Conservation (phyloP, 2,329 filamentous ascomycete genomes). For the Claviceps monticola region DNA sequence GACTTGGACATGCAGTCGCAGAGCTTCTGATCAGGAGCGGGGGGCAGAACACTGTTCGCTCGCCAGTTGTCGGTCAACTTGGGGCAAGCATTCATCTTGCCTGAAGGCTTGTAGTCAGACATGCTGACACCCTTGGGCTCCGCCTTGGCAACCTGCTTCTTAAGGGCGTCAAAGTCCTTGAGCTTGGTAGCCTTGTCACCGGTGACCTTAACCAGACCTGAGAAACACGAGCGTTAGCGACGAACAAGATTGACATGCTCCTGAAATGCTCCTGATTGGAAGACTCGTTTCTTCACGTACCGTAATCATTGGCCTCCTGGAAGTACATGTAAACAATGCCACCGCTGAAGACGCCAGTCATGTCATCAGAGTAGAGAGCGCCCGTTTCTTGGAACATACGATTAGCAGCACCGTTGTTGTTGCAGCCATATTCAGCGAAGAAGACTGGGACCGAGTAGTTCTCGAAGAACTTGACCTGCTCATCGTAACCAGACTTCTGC, state of each 20-base stretch:
- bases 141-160: constrained; percentile 53
- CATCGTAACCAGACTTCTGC: constrained; percentile 62
- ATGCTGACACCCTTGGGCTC: constrained; percentile 52
- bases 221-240: constrained; percentile 1
- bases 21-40: constrained; percentile 61
- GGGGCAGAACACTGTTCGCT: constrained; percentile 54
- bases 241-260: background rate
- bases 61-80: constrained; percentile 50
- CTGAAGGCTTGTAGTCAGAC: constrained; percentile 57
- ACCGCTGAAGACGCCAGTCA: constrained; percentile 82
- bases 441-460: constrained; percentile 90
- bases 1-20: constrained; percentile 77
- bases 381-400: constrained; percentile 77
- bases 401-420: constrained; percentile 45
- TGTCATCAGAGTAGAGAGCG: constrained; percentile 64
- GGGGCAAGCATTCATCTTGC: constrained; percentile 62
- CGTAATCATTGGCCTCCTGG: constrained; percentile 81
- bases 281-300: constrained; percentile 25
- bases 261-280: background rate
- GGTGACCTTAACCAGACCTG: constrained; percentile 51
- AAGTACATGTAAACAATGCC: constrained; percentile 99
- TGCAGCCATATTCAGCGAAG: constrained; percentile 99
- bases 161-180: constrained; percentile 61
- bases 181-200: constrained; percentile 50
- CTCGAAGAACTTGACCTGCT: constrained; percentile 73